These are phyloP conservation scores for Pseudocercospora macadamiae DNA, from an alignment of 2,329 filamentous ascomycete genomes.

Conservation along the genomic window DNA sequence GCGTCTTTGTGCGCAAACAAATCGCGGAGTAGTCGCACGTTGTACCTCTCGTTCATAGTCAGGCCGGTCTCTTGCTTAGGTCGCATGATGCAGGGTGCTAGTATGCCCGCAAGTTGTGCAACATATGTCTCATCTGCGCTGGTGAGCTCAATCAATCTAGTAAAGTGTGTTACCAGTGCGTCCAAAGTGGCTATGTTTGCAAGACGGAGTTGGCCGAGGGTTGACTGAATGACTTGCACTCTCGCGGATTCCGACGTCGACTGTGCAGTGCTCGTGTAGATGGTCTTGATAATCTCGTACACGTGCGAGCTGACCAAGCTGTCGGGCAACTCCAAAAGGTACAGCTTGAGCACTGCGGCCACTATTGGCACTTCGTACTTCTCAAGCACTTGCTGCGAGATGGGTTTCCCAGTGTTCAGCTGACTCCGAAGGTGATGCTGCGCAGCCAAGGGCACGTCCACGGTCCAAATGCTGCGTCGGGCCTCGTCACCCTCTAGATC, in stretches of 20 bases:
- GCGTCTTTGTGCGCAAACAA: slow-evolving; percentile 91
- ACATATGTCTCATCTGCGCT: slow-evolving; percentile 91
- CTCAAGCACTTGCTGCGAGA: slow-evolving; percentile 74
- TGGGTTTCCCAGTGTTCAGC: slow-evolving; percentile 84
- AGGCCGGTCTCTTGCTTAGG: slow-evolving; percentile 85
- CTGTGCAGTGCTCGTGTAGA: slow-evolving; percentile 81
- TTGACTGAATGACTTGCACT: slow-evolving; percentile 90
- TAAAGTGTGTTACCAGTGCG: slow-evolving; percentile 97
- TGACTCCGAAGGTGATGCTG: slow-evolving; percentile 81
- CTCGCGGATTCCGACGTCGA: slow-evolving; percentile 78
- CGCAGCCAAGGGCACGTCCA: slow-evolving; percentile 82
- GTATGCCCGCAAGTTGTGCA: slow-evolving; percentile 68
- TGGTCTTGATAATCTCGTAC: slow-evolving; percentile 97
- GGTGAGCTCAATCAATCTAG: slow-evolving; percentile 91
- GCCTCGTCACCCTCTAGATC: slow-evolving; percentile 96
- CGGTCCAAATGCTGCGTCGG: slow-evolving; percentile 87
- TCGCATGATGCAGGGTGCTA: slow-evolving; percentile 85
- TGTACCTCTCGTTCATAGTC: slow-evolving; percentile 93
- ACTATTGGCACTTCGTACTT: slow-evolving; percentile 94
- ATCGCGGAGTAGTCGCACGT: slow-evolving; percentile 86
- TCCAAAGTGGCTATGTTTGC: slow-evolving; percentile 99
- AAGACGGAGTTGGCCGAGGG: slow-evolving; percentile 88
- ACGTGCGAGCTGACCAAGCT: slow-evolving; percentile 98
- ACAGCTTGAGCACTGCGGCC: slow-evolving; percentile 89
- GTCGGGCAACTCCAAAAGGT: slow-evolving; percentile 92